phyloP scores from a whole-genome alignment of 176 grass and related monocot genomes.

The Coix lacrymajobi region DNA sequence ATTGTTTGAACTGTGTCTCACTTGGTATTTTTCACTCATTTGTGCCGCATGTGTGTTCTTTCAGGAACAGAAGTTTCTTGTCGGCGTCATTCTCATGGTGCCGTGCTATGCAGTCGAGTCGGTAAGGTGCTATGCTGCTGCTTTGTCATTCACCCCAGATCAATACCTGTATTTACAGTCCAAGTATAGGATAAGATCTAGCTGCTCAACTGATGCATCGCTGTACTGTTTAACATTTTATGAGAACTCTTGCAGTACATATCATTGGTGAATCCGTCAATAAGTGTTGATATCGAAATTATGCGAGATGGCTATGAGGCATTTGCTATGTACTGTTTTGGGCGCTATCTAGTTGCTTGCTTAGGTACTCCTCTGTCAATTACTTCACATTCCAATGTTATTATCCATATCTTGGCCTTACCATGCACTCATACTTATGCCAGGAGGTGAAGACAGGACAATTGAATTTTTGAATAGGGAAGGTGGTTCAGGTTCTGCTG shows the following conservation, averaged over 20 bases:
- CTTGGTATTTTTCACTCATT: conserved; percentile 2
- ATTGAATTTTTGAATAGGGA: conserved; percentile 80
- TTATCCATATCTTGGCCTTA: neutral
- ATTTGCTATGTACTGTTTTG: conserved; percentile 98
- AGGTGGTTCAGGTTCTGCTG: conserved; percentile 38
- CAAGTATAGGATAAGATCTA: neutral
- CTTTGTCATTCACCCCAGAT: neutral
- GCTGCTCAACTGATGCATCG: neutral
- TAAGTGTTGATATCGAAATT: conserved; percentile 81
- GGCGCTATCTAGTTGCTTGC: conserved; percentile 90
- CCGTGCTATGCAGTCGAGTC: conserved; percentile 78
- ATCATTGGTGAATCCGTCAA: conserved; percentile 79
- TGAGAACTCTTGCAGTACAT: conserved; percentile 53
- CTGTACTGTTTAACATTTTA: neutral
- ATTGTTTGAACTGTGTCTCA: neutral
- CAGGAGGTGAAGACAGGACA: conserved; percentile 92
- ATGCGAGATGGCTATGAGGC: conserved; percentile 87
- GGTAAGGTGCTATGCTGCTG: conserved; percentile 45
- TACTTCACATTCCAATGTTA: neutral
- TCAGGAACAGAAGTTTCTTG: conserved; percentile 92
- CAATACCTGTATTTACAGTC: neutral
- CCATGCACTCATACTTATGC: neutral
- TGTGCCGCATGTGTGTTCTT: neutral
- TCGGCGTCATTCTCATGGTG: conserved; percentile 85
- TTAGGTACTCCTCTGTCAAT: conserved; percentile 48